Evolutionary conservation across 2,329 filamentous ascomycete genomes (phyloP).

Genomic region (Phoma sp.): DNA sequence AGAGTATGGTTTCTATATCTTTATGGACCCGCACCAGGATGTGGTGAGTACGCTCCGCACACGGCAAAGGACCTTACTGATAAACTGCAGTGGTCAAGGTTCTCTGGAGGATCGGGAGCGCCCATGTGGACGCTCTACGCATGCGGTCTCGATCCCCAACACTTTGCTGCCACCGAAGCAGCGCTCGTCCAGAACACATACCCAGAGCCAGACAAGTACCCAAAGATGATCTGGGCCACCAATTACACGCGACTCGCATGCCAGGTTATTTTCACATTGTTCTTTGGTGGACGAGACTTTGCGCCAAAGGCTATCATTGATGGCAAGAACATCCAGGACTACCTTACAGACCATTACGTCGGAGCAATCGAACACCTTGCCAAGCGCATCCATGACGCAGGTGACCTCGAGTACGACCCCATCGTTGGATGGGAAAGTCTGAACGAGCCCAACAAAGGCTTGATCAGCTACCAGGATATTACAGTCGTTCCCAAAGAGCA

Average conservation of each 20-base stretch:
- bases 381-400: slow-evolving; percentile 84
- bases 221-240: slow-evolving; percentile 99
- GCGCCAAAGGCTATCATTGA: slow-evolving; percentile 96
- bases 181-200: slow-evolving; percentile 96
- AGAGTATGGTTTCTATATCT: slow-evolving; percentile 91
- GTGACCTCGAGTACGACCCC: slow-evolving; percentile 83
- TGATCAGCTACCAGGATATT: slow-evolving; percentile 84
- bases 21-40: slow-evolving; percentile 99
- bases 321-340: slow-evolving; percentile 95
- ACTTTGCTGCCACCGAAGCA: slow-evolving; percentile 85
- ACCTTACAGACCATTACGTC: slow-evolving; percentile 86
- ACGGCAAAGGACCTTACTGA: neutral
- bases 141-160: slow-evolving; percentile 85
- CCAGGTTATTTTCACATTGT: slow-evolving; percentile 91
- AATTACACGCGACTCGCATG: slow-evolving; percentile 90
- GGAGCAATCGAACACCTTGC: slow-evolving; percentile 82
- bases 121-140: slow-evolving; percentile 99
- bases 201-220: slow-evolving; percentile 81
- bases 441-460: slow-evolving; percentile 91
- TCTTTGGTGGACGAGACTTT: slow-evolving; percentile 90
- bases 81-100: slow-evolving; percentile 79
- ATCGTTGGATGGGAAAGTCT: slow-evolving; percentile 96
- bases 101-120: slow-evolving; percentile 91
- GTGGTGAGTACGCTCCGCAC: slow-evolving; percentile 66
- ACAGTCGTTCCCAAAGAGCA: slow-evolving; percentile 84